These are phyloP conservation scores for Sanguinoderma infundibulare DNA, from an alignment of 1,284 basidiomycete species.

Conservation along the genomic window DNA sequence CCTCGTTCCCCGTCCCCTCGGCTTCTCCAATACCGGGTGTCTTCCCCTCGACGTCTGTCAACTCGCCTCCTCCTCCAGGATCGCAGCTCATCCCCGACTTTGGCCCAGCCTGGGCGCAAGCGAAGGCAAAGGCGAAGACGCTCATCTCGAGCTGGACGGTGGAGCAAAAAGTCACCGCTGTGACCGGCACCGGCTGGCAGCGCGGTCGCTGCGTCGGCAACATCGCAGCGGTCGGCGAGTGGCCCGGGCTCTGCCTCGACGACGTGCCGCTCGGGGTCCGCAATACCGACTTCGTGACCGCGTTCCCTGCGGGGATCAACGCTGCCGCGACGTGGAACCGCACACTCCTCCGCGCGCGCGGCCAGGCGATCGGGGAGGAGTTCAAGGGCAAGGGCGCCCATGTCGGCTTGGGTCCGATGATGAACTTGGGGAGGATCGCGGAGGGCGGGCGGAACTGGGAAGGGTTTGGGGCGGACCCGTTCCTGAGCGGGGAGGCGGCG, in stretches of 20 bases:
- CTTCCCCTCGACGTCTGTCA: too few species aligned
- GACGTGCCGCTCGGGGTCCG: constrained; percentile 55
- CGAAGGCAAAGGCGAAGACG: constrained; percentile 42
- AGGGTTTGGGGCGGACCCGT: constrained; percentile 82
- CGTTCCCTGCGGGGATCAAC: constrained; percentile 65
- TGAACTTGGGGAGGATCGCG: constrained; percentile 73
- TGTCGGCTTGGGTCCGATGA: constrained; percentile 66
- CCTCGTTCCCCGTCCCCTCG: constrained; percentile 38
- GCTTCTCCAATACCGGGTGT: too few species aligned
- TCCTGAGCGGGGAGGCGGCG: constrained; percentile 71
- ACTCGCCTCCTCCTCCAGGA: too few species aligned
- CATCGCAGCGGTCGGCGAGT: constrained; percentile 41
- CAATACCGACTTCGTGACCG: constrained; percentile 54
- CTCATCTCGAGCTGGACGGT: too few species aligned
- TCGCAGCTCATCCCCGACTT: constrained; percentile 46
- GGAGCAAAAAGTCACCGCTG: constrained; percentile 46
- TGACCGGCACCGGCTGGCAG: constrained; percentile 49
- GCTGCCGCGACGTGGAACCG: constrained; percentile 66
- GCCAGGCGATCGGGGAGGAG: constrained; percentile 80
- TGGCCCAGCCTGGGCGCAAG: constrained; percentile 44
- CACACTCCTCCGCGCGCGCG: constrained; percentile 70
- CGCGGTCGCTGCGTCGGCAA: constrained; percentile 48
- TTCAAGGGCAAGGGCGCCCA: constrained; percentile 83
- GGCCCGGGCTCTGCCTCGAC: constrained; percentile 71
- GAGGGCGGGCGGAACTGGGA: constrained; percentile 85